Evolutionary conservation across 1,139 yeast genomes (phyloP).

Genomic region (Blastobotrys apis): DNA sequence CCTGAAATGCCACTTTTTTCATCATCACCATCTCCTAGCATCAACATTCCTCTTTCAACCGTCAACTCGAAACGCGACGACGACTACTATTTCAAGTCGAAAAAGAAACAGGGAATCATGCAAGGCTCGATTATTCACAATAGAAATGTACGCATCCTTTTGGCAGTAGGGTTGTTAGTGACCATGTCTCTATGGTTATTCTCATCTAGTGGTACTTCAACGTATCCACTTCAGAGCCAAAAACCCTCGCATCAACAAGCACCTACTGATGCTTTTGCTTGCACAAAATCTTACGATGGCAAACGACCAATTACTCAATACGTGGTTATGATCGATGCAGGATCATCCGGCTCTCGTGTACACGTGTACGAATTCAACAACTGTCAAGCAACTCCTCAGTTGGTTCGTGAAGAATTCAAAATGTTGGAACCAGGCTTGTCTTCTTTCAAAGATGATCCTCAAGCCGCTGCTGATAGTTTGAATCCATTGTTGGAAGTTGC

Average conservation of each 20-base stretch:
- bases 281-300: constrained; percentile 36
- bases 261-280: constrained; percentile 17
- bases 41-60: not conserved
- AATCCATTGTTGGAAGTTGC: constrained; percentile 78
- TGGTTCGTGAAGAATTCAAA: constrained; percentile 73
- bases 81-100: constrained; percentile 11
- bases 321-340: constrained; percentile 95
- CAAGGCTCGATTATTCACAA: constrained; percentile 4
- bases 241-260: not conserved
- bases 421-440: constrained; percentile 94
- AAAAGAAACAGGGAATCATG: constrained; percentile 6
- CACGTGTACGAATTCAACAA: constrained; percentile 90
- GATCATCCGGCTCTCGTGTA: constrained; percentile 93
- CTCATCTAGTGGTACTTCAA: constrained; percentile 6
- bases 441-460: constrained; percentile 71
- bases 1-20: constrained; percentile 3
- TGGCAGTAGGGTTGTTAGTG: constrained; percentile 10
- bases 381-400: constrained; percentile 71
- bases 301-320: constrained; percentile 42
- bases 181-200: constrained; percentile 10
- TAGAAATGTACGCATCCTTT: constrained; percentile 11
- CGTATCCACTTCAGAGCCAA: not conserved
- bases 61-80: constrained; percentile 11
- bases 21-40: constrained; percentile 3
- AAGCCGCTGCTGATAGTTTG: constrained; percentile 81